Evolutionary conservation across 176 grass and related monocot genomes (phyloP).

Genomic region (Avena atlantica): DNA sequence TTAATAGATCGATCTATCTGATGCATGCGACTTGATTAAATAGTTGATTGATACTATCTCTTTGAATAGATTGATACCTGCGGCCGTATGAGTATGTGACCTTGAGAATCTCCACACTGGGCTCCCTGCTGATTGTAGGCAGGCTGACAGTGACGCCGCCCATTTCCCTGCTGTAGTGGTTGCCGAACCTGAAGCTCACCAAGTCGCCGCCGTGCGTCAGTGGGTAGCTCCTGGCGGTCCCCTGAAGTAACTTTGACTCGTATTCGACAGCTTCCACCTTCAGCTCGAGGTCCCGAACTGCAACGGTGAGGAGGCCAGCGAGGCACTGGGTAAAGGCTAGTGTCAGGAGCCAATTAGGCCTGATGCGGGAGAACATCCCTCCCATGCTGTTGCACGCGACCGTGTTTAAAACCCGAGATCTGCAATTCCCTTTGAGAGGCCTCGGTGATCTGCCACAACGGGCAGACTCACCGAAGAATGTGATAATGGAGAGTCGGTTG

Average conservation of each 20-base stretch:
- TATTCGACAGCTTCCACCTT: neutral
- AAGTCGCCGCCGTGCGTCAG: neutral
- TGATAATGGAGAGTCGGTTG: slow-evolving; percentile 19
- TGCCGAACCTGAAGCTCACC: too few species aligned
- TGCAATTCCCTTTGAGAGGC: neutral
- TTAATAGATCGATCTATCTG: too few species aligned
- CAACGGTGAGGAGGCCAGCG: neutral
- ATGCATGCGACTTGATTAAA: too few species aligned
- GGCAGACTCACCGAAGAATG: neutral
- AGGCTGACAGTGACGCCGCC: too few species aligned
- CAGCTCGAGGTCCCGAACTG: slow-evolving; percentile 23
- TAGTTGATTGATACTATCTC: too few species aligned
- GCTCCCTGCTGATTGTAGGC: too few species aligned
- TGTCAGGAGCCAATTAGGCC: neutral
- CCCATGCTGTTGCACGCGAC: neutral
- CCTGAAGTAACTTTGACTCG: neutral
- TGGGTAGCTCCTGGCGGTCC: neutral
- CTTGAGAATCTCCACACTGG: too few species aligned
- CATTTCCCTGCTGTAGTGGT: too few species aligned
- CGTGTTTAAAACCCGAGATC: neutral
- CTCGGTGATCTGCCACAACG: neutral
- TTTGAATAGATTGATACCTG: too few species aligned
- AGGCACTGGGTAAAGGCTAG: slow-evolving; percentile 5
- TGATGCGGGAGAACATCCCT: neutral
- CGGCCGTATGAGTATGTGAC: too few species aligned